These are phyloP conservation scores for Flammula alnicola DNA, from an alignment of 1,284 basidiomycete species.

Conservation along the genomic window DNA sequence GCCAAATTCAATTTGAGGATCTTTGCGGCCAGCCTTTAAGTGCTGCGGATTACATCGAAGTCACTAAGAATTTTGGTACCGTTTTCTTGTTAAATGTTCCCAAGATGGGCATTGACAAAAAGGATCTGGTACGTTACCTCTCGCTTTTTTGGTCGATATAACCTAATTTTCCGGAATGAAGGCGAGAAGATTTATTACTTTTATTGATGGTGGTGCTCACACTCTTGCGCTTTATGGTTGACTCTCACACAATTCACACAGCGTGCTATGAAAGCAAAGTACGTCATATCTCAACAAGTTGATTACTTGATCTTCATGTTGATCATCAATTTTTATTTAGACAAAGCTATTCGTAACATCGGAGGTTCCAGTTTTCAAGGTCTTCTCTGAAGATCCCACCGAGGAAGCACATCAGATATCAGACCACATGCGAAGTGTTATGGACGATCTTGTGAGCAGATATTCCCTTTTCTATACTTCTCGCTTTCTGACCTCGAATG, in stretches of 20 bases:
- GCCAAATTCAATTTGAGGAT: conserved; percentile 91
- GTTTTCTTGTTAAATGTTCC: conserved; percentile 91
- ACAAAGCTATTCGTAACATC: conserved; percentile 91
- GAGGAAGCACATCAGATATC: conserved; percentile 49
- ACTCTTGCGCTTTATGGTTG: conserved; percentile 3
- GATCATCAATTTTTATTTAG: conserved; percentile 38
- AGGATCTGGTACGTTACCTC: conserved; percentile 73
- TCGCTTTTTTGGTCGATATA: not conserved
- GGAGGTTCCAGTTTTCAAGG: conserved; percentile 85
- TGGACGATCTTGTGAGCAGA: conserved; percentile 83
- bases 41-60: conserved; percentile 95
- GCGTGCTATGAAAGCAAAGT: conserved; percentile 93
- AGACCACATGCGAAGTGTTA: conserved; percentile 85
- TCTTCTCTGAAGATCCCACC: conserved; percentile 80
- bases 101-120: conserved; percentile 85
- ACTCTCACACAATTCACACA: conserved; percentile 29
- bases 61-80: conserved; percentile 87
- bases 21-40: conserved; percentile 90
- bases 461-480: conserved; percentile 16
- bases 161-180: conserved; percentile 30
- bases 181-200: conserved; percentile 96
- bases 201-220: conserved; percentile 82
- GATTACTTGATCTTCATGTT: conserved; percentile 8
- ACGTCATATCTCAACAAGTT: conserved; percentile 16
- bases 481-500: not conserved